Percentiles rank a stretch among this genome's conserved stretches.
Evolutionary conservation across 2,329 filamentous ascomycete species (phyloP).

Genomic region (Xylaria sp.): DNA sequence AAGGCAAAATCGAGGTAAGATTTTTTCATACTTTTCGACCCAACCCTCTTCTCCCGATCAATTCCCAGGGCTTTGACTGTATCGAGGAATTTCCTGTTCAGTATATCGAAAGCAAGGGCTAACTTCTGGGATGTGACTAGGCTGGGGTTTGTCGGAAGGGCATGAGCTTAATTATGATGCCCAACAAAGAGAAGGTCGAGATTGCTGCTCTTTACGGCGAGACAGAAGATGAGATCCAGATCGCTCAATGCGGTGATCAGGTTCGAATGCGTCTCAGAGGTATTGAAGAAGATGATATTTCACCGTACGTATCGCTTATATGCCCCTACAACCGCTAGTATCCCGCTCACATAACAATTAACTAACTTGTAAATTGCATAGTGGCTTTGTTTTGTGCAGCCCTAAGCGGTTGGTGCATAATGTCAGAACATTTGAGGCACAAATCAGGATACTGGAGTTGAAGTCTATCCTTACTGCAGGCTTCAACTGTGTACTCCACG

Average conservation of each 20-base stretch:
- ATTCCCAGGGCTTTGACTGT: no score
- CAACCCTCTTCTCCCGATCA: background rate
- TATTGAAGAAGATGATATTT: conserved; percentile 96
- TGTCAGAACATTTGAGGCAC: conserved; percentile 90
- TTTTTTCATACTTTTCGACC: background rate
- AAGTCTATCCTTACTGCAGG: conserved; percentile 94
- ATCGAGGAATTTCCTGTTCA: background rate
- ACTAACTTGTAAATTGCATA: conserved; percentile 21
- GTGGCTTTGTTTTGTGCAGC: conserved; percentile 93
- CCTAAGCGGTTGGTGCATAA: conserved; percentile 93
- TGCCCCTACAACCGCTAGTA: background rate
- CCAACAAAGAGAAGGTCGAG: conserved; percentile 83
- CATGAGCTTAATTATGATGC: conserved; percentile 87
- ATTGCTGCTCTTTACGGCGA: conserved; percentile 92
- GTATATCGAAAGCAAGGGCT: background rate
- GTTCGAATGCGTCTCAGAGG: conserved; percentile 91
- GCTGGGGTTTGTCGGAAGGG: conserved; percentile 94
- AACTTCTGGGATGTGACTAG: conserved; percentile 12
- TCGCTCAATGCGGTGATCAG: conserved; percentile 92
- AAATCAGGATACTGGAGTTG: conserved; percentile 93
- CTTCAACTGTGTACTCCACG: conserved; percentile 97
- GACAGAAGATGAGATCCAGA: conserved; percentile 88
- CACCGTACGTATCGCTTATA: conserved; percentile 61
- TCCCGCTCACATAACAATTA: background rate
- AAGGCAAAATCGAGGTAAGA: conserved; percentile 86